Conservation (phyloP, 108 stramenopile species). For the Asterionellopsis glacialis region DNA sequence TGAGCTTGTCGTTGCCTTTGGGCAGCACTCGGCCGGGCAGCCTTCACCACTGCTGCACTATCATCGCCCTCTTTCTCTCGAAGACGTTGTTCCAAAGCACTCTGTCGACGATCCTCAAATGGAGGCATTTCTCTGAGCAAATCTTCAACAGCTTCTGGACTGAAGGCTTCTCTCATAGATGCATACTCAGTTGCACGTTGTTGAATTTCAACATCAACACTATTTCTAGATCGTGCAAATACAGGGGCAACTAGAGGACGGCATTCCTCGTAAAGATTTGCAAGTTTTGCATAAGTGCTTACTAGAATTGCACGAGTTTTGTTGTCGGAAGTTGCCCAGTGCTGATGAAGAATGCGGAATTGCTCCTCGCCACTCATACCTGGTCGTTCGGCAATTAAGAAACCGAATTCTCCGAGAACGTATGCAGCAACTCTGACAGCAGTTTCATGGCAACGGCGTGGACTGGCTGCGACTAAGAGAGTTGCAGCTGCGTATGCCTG, state of each 20-base stretch:
- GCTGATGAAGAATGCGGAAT: conserved; percentile 93
- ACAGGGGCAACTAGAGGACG: conserved; percentile 84
- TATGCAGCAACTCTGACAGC: conserved; percentile 92
- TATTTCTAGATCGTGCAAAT: conserved; percentile 80
- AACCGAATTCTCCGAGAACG: conserved; percentile 97
- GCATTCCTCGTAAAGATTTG: conserved; percentile 93
- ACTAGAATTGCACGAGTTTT: conserved; percentile 83
- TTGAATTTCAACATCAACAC: conserved; percentile 89
- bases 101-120: conserved; percentile 83
- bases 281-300: conserved; percentile 92
- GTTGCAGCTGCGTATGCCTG: conserved; percentile 94
- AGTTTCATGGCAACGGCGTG: conserved; percentile 86
- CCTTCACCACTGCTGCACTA: conserved; percentile 82
- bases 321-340: conserved; percentile 77
- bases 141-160: conserved; percentile 82
- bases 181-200: conserved; percentile 91
- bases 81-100: conserved; percentile 75
- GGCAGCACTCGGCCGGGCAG: conserved; percentile 74
- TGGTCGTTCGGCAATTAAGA: conserved; percentile 91
- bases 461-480: conserved; percentile 78
- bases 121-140: conserved; percentile 93
- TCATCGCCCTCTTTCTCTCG: conserved; percentile 81
- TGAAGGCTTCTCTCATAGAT: conserved; percentile 80
- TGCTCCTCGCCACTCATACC: conserved; percentile 90
- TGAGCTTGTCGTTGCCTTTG: conserved; percentile 71